Evolutionary conservation across 768 basidiomycete species (phyloP).

Genomic region (Goffeauzyma gilvescens): DNA sequence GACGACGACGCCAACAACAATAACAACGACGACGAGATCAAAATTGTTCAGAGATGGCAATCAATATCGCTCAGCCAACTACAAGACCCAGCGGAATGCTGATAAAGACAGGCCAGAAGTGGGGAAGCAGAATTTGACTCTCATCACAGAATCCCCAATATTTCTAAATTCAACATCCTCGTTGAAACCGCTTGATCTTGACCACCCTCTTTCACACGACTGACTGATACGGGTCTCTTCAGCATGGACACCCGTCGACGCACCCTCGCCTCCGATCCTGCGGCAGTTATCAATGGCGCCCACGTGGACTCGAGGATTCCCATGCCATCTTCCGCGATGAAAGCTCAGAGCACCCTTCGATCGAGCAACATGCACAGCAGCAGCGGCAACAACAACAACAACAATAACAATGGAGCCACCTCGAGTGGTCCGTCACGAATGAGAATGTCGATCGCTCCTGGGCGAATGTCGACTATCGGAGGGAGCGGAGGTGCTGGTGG

Average conservation of each 20-base stretch:
- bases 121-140: too few relatives aligned
- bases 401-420: not conserved
- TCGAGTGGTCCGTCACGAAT: not conserved
- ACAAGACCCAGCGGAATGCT: too few relatives aligned
- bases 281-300: constrained; percentile 18
- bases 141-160: too few relatives aligned
- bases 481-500: constrained; percentile 20
- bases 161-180: too few relatives aligned
- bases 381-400: constrained; percentile 17
- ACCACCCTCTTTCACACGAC: too few relatives aligned
- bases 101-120: too few relatives aligned
- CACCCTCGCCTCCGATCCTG: constrained; percentile 18
- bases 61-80: too few relatives aligned
- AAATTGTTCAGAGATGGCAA: too few relatives aligned
- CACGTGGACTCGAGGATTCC: constrained; percentile 47
- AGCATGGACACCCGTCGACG: constrained; percentile 19
- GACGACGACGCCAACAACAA: too few relatives aligned
- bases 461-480: not conserved
- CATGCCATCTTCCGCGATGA: constrained; percentile 48
- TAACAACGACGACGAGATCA: too few relatives aligned
- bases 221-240: too few relatives aligned
- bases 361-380: constrained; percentile 40
- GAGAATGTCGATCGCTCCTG: not conserved
- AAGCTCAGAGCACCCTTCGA: constrained; percentile 39
- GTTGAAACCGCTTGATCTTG: too few relatives aligned